These are phyloP conservation scores for Uncinocarpus reesii DNA, from an alignment of 2,329 filamentous ascomycete species.

Conservation along the genomic window DNA sequence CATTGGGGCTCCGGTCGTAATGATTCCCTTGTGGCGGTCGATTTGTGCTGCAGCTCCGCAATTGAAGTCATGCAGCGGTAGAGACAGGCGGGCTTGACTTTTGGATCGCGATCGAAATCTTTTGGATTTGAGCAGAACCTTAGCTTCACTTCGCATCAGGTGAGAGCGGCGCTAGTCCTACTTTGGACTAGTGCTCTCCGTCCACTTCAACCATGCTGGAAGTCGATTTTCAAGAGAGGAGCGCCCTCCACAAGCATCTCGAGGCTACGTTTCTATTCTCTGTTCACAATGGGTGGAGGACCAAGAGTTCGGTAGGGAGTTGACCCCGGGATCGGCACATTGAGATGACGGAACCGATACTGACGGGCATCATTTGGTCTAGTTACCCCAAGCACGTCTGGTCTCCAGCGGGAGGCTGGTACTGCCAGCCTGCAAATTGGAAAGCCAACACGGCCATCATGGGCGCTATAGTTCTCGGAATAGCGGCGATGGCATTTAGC, in stretches of 20 bases:
- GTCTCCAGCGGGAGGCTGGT: slow-evolving; percentile 98
- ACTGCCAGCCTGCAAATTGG: slow-evolving; percentile 90
- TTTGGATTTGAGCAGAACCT: slow-evolving; percentile 5
- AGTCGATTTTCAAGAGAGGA: slow-evolving; percentile 15
- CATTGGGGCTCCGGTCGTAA: slow-evolving; percentile 26
- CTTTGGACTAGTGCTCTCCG: neutral
- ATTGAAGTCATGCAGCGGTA: slow-evolving; percentile 5
- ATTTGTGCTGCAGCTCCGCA: neutral
- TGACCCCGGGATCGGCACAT: slow-evolving; percentile 35
- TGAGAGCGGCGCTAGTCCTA: slow-evolving; percentile 8
- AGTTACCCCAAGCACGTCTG: slow-evolving; percentile 99
- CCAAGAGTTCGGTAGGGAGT: slow-evolving; percentile 58
- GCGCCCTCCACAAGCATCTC: slow-evolving; percentile 14
- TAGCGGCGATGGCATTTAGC: slow-evolving; percentile 59
- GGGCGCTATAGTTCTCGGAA: slow-evolving; percentile 55
- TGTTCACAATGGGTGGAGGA: slow-evolving; percentile 58
- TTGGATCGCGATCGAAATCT: slow-evolving; percentile 12
- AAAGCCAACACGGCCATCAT: slow-evolving; percentile 78
- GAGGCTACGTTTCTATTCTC: slow-evolving; percentile 15
- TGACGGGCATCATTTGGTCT: slow-evolving; percentile 11
- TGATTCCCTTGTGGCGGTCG: neutral
- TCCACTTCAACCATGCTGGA: slow-evolving; percentile 2
- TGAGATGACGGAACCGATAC: slow-evolving; percentile 7
- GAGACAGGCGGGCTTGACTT: neutral
- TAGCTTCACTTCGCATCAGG: slow-evolving; percentile 12